Percentiles rank a stretch among this genome's conserved stretches.
Conservation (phyloP, 768 basidiomycete genomes). For the Coprinellus aureogranulatus region DNA sequence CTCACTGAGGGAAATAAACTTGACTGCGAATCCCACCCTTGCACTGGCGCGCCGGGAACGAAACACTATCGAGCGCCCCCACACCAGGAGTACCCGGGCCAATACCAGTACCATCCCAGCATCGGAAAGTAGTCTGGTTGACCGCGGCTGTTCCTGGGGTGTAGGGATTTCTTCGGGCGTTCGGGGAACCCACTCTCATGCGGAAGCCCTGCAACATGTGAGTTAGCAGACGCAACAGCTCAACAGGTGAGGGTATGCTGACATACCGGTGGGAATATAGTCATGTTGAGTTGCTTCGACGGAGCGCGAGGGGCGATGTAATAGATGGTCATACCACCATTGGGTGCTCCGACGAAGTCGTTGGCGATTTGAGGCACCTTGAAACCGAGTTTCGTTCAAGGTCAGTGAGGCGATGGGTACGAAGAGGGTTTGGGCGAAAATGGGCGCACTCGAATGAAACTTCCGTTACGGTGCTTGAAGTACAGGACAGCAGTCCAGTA, state of each 20-base stretch:
- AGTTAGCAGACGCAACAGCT: too few species aligned
- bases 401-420: too few species aligned
- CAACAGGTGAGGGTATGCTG: too few species aligned
- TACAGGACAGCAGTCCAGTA: slow-evolving; percentile 14
- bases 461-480: slow-evolving; percentile 13
- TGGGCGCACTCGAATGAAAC: slow-evolving; percentile 10
- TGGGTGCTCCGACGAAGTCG: not conserved
- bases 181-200: slow-evolving; percentile 7
- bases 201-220: slow-evolving; percentile 9
- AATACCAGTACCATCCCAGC: slow-evolving; percentile 10
- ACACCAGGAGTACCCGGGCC: slow-evolving; percentile 9
- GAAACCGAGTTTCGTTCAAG: too few species aligned
- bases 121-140: slow-evolving; percentile 11
- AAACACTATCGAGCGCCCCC: slow-evolving; percentile 4
- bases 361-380: slow-evolving; percentile 3
- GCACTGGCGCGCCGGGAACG: not conserved
- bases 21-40: slow-evolving; percentile 6
- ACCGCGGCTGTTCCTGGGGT: not conserved
- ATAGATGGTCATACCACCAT: slow-evolving; percentile 4
- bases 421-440: too few species aligned
- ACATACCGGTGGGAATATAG: not conserved
- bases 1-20: slow-evolving; percentile 12
- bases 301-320: slow-evolving; percentile 3
- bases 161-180: not conserved
- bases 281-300: slow-evolving; percentile 1